Evolutionary conservation across 768 basidiomycete genomes (phyloP), one percentile per base, ranked within the genome.

Genomic region (Trametes maxima): DNA sequence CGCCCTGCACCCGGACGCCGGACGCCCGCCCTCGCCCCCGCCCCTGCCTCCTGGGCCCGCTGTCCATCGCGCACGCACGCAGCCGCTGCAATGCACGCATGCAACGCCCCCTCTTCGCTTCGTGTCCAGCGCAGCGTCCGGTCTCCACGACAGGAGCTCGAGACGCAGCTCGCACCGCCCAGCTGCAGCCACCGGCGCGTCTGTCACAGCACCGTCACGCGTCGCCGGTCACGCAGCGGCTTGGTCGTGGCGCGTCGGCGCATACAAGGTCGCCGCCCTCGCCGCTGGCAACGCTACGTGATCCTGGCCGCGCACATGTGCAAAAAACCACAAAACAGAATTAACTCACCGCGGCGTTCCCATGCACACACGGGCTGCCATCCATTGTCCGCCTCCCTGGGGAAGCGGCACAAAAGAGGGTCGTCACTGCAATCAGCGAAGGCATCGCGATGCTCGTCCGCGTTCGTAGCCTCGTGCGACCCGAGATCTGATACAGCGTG

Each of bases 301-400:
- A 53, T 60, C 35, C 43, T 28, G 46, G 37, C 52, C 51, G 52
- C 51, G 33, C 40, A 16, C 51, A 28, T 44, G 47, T 49, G 37
- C 46, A n/a, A 21, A 19, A 24, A 49, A 28, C 36, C 3, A 10
- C 14, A 17, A 8, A 21, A 49, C 25, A 35, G 35, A 19, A 43
- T 50, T 44, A 21, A 51, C 54, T 33, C 39, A 54, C 52, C 42
- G 35, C 22, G 42, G 7, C 42, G 42, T 62, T 62, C 60, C 60
- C 60, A 62, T 56, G 49, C 16, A 58, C 57, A 56, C 54, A 56
- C 42, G 49, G 43, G 33, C 40, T 7, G 36, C n/a, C 42, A 28
- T 50, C 48, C 60, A 46, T 62, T 62, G 60, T 62, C 54, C 49
- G 43, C 54, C 49, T 51, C 48, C 43, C 22, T 24, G 54, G 60